Base-by-base conservation (phyloP, 345 rosid genomes). In the Heritiera fomes region DNA sequence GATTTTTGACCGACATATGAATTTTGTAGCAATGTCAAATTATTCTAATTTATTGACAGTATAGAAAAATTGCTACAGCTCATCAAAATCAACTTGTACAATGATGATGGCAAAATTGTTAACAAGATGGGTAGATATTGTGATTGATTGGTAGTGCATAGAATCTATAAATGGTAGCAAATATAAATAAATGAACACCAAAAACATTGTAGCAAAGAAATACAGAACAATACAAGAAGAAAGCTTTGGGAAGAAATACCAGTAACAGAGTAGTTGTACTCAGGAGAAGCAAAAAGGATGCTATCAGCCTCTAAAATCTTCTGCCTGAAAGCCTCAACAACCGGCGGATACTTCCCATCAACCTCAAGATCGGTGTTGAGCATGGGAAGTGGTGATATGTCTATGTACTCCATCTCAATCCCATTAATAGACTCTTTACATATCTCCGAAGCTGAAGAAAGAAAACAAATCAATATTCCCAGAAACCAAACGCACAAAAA, bases 311-410 rank as follows among this genome's bases (percentile, higher is more conserved):
- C 55, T 30, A 73, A 38, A 73, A 65, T 56, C 52, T 46, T 69
- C 58, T 10, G 56, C 30, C 80, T 62, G 59, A 69, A 78, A 69
- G 75, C 75, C 46, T 78, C 80, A 18, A 69, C 75, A 34, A 41
- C 69, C 5, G 67, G 68, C 13, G 75, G 75, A 45, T 15, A 78
- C 47, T 69, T 69, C 17, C 80, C 80, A 20, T 69, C 60, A 17
- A 58, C 67, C 40, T 78, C 80, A 3, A 78, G 75, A 45, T 78
- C 98, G 0, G 97, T 89, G 75, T 92, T 89, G 64, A 92, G 78
- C 82, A 94, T 87, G 40, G 95, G 95, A 60, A 94, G 83, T 5
- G 87, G 81, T 59, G 92, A 87, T 5, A 91, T 89, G 65, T 91
- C 93, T 0, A 89, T 23, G 63, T 82, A 82, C 82, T 90, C 91